phyloP scores from a whole-genome alignment of 108 stramenopile species.

The Nitzschia sp. region DNA sequence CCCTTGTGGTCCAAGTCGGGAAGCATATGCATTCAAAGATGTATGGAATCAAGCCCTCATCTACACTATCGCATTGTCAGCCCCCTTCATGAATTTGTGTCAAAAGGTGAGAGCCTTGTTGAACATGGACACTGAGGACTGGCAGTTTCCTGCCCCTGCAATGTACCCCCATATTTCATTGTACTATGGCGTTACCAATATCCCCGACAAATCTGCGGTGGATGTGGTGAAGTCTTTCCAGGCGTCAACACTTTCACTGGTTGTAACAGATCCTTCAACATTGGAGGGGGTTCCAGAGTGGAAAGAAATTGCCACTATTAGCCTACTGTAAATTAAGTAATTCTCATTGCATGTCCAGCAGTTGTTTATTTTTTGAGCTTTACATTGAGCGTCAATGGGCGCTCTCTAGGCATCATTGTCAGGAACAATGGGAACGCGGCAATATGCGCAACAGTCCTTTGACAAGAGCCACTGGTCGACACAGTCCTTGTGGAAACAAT shows the following conservation, averaged over 20 bases:
- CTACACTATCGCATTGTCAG: slow-evolving; percentile 11
- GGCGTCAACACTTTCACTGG: slow-evolving; percentile 24
- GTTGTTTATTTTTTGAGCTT: too few species aligned
- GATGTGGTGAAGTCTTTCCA: slow-evolving; percentile 15
- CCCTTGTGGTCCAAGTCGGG: neutral
- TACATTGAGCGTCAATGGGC: too few species aligned
- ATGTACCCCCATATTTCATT: slow-evolving; percentile 36
- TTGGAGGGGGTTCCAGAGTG: slow-evolving; percentile 35
- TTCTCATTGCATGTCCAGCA: too few species aligned
- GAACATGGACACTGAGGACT: slow-evolving; percentile 12
- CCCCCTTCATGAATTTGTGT: slow-evolving; percentile 18
- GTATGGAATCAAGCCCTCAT: slow-evolving; percentile 39
- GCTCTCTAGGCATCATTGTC: slow-evolving; percentile 4
- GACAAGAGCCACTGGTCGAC: slow-evolving; percentile 83
- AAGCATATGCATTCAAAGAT: neutral
- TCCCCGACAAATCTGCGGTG: slow-evolving; percentile 17
- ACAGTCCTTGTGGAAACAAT: slow-evolving; percentile 88
- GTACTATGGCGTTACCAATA: slow-evolving; percentile 23
- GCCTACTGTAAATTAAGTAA: neutral
- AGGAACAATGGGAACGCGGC: slow-evolving; percentile 64
- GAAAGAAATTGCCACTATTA: slow-evolving; percentile 22
- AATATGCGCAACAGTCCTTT: slow-evolving; percentile 90
- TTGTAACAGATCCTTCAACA: slow-evolving; percentile 31
- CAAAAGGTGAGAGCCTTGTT: slow-evolving; percentile 7
- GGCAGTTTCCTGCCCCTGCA: slow-evolving; percentile 23